Percentiles rank a stretch among this genome's conserved stretches.
Evolutionary conservation across 2,329 filamentous ascomycete species (phyloP).

Genomic region (Coniochaeta sp.): DNA sequence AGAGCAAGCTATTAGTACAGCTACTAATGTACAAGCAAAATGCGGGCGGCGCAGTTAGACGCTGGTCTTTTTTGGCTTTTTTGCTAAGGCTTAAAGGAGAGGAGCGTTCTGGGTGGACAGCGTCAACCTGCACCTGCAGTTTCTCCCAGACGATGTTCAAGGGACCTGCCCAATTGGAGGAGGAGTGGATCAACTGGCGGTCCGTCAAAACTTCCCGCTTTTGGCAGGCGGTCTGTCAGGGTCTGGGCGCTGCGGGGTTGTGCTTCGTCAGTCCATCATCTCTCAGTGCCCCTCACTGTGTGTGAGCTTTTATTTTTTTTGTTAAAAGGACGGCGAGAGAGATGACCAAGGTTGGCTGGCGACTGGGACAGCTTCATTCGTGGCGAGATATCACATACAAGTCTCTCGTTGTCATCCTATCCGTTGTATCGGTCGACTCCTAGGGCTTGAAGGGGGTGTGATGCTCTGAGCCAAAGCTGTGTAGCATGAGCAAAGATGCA

Average conservation of each 20-base stretch:
- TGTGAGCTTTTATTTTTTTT: no score
- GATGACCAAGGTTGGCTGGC: no score
- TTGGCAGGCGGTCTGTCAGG: neutral
- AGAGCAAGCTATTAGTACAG: neutral
- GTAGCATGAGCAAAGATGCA: no score
- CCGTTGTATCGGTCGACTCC: no score
- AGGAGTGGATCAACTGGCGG: neutral
- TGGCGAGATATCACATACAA: no score
- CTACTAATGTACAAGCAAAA: neutral
- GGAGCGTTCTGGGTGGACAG: neutral
- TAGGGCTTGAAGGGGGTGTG: no score
- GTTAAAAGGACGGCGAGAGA: no score
- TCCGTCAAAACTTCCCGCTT: neutral
- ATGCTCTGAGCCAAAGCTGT: no score
- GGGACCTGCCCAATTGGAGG: slow-evolving; percentile 1
- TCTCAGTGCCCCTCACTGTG: neutral
- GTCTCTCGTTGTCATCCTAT: no score
- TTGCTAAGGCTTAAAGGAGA: neutral
- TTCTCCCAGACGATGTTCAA: neutral
- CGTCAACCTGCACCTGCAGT: neutral
- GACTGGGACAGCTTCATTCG: no score
- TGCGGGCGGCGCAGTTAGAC: neutral
- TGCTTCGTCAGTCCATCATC: neutral
- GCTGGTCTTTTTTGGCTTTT: neutral
- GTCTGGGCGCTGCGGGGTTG: neutral